Percentiles rank a stretch among this genome's conserved stretches.
Evolutionary conservation across 176 grass and related monocot species (phyloP).

Genomic region (Ananas comosus): DNA sequence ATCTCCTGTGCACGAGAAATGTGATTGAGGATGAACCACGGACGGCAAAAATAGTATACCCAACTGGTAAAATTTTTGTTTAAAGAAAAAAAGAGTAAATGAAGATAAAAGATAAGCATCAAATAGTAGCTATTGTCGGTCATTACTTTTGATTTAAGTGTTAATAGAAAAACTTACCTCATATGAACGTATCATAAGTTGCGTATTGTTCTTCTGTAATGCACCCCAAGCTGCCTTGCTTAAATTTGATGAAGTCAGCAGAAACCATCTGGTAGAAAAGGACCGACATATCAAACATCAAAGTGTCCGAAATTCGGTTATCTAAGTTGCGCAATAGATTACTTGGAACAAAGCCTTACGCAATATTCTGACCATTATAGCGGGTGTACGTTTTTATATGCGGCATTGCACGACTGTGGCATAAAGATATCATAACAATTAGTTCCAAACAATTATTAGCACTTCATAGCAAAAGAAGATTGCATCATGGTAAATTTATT

Average conservation of each 20-base stretch:
- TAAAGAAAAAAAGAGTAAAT: background rate
- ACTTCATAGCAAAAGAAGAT: constrained; percentile 15
- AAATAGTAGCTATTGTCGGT: background rate
- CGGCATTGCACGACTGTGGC: constrained; percentile 71
- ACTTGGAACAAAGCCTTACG: constrained; percentile 41
- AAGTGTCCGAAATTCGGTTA: background rate
- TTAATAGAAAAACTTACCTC: constrained; percentile 41
- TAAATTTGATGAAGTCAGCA: constrained; percentile 89
- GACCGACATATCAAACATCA: background rate
- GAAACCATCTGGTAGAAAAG: constrained; percentile 65
- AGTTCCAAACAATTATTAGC: constrained; percentile 9
- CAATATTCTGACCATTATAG: constrained; percentile 70
- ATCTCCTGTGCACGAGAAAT: constrained; percentile 61
- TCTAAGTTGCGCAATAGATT: background rate
- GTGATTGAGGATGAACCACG: constrained; percentile 11
- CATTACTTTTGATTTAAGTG: background rate
- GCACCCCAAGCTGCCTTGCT: constrained; percentile 99
- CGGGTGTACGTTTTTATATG: constrained; percentile 95
- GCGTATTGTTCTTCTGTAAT: constrained; percentile 82
- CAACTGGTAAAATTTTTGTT: constrained; percentile 32
- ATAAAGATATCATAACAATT: constrained; percentile 27
- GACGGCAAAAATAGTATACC: constrained; percentile 84
- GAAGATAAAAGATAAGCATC: background rate
- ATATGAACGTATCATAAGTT: constrained; percentile 97
- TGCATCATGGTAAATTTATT: constrained; percentile 1